Base-by-base conservation (phyloP, 2,329 filamentous ascomycete genomes). In the Fusarium liriodendri region DNA sequence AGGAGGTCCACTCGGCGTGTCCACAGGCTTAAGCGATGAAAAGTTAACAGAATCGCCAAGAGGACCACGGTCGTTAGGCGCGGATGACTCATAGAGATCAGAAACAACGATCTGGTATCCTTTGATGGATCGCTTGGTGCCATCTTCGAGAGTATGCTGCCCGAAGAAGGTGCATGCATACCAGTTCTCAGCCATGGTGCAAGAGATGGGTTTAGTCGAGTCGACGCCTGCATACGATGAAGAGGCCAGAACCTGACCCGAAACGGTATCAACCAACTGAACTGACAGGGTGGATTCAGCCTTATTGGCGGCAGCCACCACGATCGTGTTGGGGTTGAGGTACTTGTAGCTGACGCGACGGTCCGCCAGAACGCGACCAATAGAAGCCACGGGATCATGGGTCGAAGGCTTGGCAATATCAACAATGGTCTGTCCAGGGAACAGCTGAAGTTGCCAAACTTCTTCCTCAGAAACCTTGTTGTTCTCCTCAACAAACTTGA, bases 331-430 rank as follows among this genome's bases (percentile, higher is more conserved):
- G 0, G 94, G 91, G 84, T 97, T 98, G 45, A 99, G 85, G 81
- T 98, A 98, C 84, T 99, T 99, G 90, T 99, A 99, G 72, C 96
- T 89, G 57, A 99, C 97, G n/a, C 92, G 92, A 50, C 97, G 91
- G 79, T 99, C 93, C 29, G 95, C 95, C 25, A 99, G 89, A 2
- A 98, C 97, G 68, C 94, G 95, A 11, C 97, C 97, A 76, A 99
- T 98, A 1, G 97, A 98, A 4, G 97, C 96, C 57, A 98, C 92
- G 0, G 95, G 95, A 77, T 99, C 95, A 73, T 96, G 93, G 3
- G 89, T 80, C 11, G 94, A 91, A 57, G 92, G 89, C 20, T 91
- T 88, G 3, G 91, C 92, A 42, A 97, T 87, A 52, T 88, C 85
- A 8, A 92, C 85, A 63, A 98, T 90, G 67, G 87, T 90, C 80